Conservation (phyloP, 345 rosid species). For the Brassica carinata region DNA sequence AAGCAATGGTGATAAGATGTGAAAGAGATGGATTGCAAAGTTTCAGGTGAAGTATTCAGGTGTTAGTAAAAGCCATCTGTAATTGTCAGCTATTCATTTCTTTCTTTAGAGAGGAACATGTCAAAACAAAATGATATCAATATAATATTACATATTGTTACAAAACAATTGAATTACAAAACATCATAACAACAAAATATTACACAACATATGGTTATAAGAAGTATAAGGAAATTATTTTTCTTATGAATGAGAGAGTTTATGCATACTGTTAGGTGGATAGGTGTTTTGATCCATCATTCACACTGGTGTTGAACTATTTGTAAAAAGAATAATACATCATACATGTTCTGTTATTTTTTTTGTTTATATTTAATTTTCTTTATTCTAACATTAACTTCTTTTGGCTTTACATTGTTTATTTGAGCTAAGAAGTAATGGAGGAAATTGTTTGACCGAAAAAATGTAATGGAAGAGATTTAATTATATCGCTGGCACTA, state of each 20-base stretch:
- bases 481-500: not conserved
- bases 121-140: slow-evolving; percentile 7
- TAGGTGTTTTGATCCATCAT: not conserved
- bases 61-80: slow-evolving; percentile 22
- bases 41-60: slow-evolving; percentile 37
- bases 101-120: not conserved
- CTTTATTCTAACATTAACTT: not conserved
- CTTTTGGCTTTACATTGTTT: not conserved
- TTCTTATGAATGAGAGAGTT: not conserved
- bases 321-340: not conserved
- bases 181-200: not conserved
- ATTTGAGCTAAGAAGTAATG: not conserved
- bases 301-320: not conserved
- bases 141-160: not conserved
- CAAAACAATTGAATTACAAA: not conserved
- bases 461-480: not conserved
- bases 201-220: not conserved
- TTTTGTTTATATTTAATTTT: not conserved
- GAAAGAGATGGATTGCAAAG: slow-evolving; percentile 10
- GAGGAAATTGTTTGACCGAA: not conserved
- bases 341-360: slow-evolving; percentile 6
- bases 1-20: slow-evolving; percentile 20
- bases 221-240: not conserved
- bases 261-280: not conserved
- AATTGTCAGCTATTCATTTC: not conserved